phyloP scores from a whole-genome alignment of 768 basidiomycete species.

The Termitomyces heimii region DNA sequence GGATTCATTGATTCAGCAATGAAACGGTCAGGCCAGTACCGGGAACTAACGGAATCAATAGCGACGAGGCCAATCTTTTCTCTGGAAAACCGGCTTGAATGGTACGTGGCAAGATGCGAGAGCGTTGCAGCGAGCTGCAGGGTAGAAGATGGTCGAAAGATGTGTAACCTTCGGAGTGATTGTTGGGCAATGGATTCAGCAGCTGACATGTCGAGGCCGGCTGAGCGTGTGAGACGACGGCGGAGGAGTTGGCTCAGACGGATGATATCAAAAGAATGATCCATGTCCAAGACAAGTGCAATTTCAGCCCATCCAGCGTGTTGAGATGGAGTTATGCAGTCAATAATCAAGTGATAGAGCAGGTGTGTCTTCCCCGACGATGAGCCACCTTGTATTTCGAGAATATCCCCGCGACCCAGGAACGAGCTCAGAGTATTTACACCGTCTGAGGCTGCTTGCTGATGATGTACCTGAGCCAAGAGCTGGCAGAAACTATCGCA shows the following conservation, averaged over 20 bases:
- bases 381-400: constrained; percentile 74
- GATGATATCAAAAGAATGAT: constrained; percentile 53
- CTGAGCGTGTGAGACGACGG: constrained; percentile 25
- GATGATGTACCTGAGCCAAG: background rate
- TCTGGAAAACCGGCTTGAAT: constrained; percentile 39
- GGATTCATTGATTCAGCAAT: constrained; percentile 42
- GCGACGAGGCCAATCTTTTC: constrained; percentile 60
- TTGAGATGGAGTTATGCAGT: constrained; percentile 47
- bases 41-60: constrained; percentile 72
- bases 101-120: constrained; percentile 48
- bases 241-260: constrained; percentile 51
- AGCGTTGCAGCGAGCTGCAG: constrained; percentile 66
- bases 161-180: constrained; percentile 50
- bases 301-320: constrained; percentile 56
- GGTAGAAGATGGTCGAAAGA: constrained; percentile 67
- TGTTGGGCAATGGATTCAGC: constrained; percentile 25
- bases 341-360: constrained; percentile 57
- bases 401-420: constrained; percentile 48
- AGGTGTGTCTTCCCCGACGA: constrained; percentile 76
- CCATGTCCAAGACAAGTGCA: constrained; percentile 67
- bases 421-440: background rate
- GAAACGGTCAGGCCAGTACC: constrained; percentile 76
- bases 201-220: constrained; percentile 15
- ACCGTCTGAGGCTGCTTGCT: background rate
- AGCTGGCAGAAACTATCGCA: constrained; percentile 3